Evolutionary conservation across 2,329 filamentous ascomycete species (phyloP).

Genomic region (Calonectria pseudoreteaudii): DNA sequence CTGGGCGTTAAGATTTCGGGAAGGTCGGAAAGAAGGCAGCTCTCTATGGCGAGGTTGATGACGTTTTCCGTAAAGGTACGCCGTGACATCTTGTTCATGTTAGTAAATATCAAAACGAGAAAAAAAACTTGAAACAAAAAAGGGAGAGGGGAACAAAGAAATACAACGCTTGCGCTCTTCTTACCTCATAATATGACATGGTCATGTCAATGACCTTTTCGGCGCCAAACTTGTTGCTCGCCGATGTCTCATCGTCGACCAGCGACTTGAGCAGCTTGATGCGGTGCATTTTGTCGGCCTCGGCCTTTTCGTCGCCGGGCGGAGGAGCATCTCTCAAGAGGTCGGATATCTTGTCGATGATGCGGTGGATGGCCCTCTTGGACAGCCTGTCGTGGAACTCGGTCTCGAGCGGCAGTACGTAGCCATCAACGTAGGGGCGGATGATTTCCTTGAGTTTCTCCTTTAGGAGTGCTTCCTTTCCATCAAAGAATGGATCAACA

Average conservation of each 20-base stretch:
- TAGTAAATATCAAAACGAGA: background rate
- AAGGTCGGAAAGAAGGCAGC: constrained; percentile 58
- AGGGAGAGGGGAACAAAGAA: no score
- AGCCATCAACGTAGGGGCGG: constrained; percentile 49
- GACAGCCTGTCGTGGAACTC: constrained; percentile 44
- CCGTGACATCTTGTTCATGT: constrained; percentile 51
- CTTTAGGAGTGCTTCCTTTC: constrained; percentile 44
- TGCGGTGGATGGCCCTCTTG: constrained; percentile 2
- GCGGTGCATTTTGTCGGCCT: background rate
- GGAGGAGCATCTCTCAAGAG: constrained; percentile 27
- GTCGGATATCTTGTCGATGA: constrained; percentile 31
- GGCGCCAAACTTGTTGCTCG: constrained; percentile 47
- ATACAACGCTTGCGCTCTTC: background rate
- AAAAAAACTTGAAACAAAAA: no score
- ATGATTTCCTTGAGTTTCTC: constrained; percentile 55
- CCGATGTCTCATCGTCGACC: constrained; percentile 21
- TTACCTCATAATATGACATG: constrained; percentile 57
- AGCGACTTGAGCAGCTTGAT: constrained; percentile 24
- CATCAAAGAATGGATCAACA: constrained; percentile 49
- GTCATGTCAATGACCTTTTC: constrained; percentile 58
- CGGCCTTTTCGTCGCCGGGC: constrained; percentile 37
- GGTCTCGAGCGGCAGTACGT: constrained; percentile 40
- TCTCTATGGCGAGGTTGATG: constrained; percentile 60
- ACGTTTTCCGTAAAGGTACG: constrained; percentile 61
- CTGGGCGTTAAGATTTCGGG: constrained; percentile 54